phyloP scores from a whole-genome alignment of 1,284 basidiomycete genomes.

The Singerocomus inundabilis region DNA sequence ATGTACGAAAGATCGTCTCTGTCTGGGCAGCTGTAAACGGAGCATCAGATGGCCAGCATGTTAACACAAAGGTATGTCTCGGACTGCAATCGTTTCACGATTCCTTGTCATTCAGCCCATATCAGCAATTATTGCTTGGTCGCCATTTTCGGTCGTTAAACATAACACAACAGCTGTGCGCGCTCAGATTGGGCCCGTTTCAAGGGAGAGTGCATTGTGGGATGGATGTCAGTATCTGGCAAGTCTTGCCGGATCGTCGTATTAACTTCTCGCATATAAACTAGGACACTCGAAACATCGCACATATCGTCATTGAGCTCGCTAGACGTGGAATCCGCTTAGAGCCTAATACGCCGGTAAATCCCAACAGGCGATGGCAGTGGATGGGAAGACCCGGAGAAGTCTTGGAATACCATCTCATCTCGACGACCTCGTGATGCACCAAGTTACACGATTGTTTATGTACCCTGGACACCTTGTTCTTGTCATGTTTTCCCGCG shows the following conservation, averaged over 20 bases:
- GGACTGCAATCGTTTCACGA: conserved; percentile 3
- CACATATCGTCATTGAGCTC: conserved; percentile 74
- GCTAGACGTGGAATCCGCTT: conserved; percentile 65
- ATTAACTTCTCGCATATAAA: conserved; percentile 13
- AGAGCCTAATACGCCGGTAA: conserved; percentile 70
- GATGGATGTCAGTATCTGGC: conserved; percentile 68
- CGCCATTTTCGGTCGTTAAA: conserved; percentile 46
- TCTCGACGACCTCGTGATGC: not conserved
- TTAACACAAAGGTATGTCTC: conserved; percentile 26
- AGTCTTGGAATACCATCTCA: conserved; percentile 51
- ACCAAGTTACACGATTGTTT: not conserved
- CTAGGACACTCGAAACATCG: conserved; percentile 85
- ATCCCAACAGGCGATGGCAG: conserved; percentile 66
- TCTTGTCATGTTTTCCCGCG: not conserved
- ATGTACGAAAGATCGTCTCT: conserved; percentile 62
- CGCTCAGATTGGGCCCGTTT: conserved; percentile 63
- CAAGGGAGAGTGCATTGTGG: conserved; percentile 84
- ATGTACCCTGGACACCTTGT: not conserved
- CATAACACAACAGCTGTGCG: conserved; percentile 59
- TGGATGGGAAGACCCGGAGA: conserved; percentile 80
- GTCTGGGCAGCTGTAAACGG: conserved; percentile 37
- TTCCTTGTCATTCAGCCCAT: conserved; percentile 19
- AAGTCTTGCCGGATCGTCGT: conserved; percentile 15
- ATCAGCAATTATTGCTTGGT: conserved; percentile 14
- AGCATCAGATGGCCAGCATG: conserved; percentile 23